Evolutionary conservation across 2,329 filamentous ascomycete species (phyloP), one percentile per base, ranked within the genome.

Genomic region (Xylaria hypoxylon): DNA sequence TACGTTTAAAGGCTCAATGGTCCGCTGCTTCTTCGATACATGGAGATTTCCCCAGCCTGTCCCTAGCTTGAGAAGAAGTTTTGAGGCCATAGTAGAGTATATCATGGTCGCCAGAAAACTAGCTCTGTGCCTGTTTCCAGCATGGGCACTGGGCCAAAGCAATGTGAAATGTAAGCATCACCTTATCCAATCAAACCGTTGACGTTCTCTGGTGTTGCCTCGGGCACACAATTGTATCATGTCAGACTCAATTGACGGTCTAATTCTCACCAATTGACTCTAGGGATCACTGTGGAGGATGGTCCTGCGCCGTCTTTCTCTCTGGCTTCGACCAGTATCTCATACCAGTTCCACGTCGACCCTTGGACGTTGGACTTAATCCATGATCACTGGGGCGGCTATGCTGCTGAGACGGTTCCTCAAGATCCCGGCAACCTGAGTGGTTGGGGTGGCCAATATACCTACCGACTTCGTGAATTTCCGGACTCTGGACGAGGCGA

Each of bases 331-430:
- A 70, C 71, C 15, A 72, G 70, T 44, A 80, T 88, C 33, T 89
- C 87, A 0, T 90, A 90, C 71, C 85, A 86, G 48, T 89, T 90
- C 74, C 88, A 90, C 68, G 86, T 89, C 50, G 85, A 90, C 68
- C 77, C 82, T 2, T 74, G 73, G 8, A 86, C 84, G 0, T 83
- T 85, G 3, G 87, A 90, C 61, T 80, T 90, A 42, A 75, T 87
- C 17, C 83, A 85, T 0, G 87, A 90, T 70, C 88, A 90, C 72
- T 90, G 88, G 68, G 89, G 88, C 47, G 87, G 83, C 13, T 81
- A 80, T 1, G 80, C 84, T 2, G 82, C 82, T 2, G 88, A 89
- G 56, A 81, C 85, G 17, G 80, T 85, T 1, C 81, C 83, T 0
- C 78, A 80, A 1, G 79, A 81, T 42, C 73, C 83, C 3, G 81